Conservation (phyloP, 1,139 yeast species). For the Candida sanyaensis region DNA sequence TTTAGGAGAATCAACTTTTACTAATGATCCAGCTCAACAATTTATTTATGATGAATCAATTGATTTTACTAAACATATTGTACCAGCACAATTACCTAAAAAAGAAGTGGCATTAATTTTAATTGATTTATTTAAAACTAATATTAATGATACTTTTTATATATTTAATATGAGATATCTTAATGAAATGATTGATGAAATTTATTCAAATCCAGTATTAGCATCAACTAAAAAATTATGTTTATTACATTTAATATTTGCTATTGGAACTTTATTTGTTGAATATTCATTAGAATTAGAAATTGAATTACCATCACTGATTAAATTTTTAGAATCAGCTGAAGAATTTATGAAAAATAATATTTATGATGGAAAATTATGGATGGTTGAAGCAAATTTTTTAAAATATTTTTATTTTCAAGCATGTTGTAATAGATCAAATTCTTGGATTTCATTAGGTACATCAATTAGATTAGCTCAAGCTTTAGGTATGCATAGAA, state of each 20-base stretch:
- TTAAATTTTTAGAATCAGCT: constrained; percentile 31
- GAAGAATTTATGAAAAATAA: constrained; percentile 26
- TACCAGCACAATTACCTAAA: constrained; percentile 23
- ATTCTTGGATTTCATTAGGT: constrained; percentile 35
- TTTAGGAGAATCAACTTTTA: constrained; percentile 21
- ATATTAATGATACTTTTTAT: constrained; percentile 36
- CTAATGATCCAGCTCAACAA: constrained; percentile 35
- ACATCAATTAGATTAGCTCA: constrained; percentile 60
- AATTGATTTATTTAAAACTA: constrained; percentile 29
- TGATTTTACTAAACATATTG: constrained; percentile 20
- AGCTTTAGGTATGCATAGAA: constrained; percentile 65
- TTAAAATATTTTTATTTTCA: constrained; percentile 39
- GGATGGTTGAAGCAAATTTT: constrained; percentile 43
- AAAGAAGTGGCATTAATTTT: constrained; percentile 26
- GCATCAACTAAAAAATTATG: constrained; percentile 11
- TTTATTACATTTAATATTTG: constrained; percentile 37
- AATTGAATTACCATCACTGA: constrained; percentile 19
- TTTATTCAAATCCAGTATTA: constrained; percentile 24
- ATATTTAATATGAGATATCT: constrained; percentile 33
- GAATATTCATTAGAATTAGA: constrained; percentile 17
- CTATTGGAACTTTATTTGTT: constrained; percentile 37
- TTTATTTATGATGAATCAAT: constrained; percentile 31
- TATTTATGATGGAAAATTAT: constrained; percentile 39
- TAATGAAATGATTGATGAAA: constrained; percentile 20
- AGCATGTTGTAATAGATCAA: constrained; percentile 34